phyloP scores from a whole-genome alignment of 352 stramenopile genomes.

The Globisporangium yorkense region DNA sequence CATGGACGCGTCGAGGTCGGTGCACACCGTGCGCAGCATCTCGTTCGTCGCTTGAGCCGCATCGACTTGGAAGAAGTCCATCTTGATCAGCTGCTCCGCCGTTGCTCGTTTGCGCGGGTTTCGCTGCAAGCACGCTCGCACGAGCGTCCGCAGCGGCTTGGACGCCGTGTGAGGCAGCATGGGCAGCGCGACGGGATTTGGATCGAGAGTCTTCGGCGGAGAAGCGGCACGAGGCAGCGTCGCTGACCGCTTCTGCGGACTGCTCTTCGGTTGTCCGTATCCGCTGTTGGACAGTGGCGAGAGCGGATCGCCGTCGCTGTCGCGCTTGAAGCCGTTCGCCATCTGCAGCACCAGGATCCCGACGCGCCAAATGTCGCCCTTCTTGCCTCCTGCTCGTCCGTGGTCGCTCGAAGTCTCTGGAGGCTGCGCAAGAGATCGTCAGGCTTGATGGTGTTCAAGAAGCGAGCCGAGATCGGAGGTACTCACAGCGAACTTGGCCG shows the following conservation, averaged over 20 bases:
- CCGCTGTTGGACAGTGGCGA: neutral
- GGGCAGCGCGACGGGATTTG: slow-evolving; percentile 9
- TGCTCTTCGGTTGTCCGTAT: neutral
- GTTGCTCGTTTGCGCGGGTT: slow-evolving; percentile 33
- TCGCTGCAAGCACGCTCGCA: slow-evolving; percentile 37
- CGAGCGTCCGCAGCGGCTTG: slow-evolving; percentile 34
- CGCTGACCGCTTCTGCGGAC: slow-evolving; percentile 5
- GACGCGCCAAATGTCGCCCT: slow-evolving; percentile 51
- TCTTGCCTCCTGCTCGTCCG: slow-evolving; percentile 13
- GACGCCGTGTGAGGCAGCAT: slow-evolving; percentile 37
- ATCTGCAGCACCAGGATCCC: slow-evolving; percentile 56
- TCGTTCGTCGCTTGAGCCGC: slow-evolving; percentile 38
- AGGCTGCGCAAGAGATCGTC: slow-evolving; percentile 8
- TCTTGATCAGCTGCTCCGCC: slow-evolving; percentile 22
- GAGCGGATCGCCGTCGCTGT: slow-evolving; percentile 9
- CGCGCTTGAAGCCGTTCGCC: slow-evolving; percentile 12
- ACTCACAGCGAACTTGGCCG: slow-evolving; percentile 13
- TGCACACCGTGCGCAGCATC: slow-evolving; percentile 48
- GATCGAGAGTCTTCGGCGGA: slow-evolving; percentile 1
- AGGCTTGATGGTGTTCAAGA: neutral
- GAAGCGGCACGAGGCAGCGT: neutral
- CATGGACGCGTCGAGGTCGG: slow-evolving; percentile 58
- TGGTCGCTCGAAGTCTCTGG: slow-evolving; percentile 20
- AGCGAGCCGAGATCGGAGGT: neutral
- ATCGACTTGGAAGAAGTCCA: slow-evolving; percentile 56